Evolutionary conservation across 148 eudicot genomes (phyloP).

Genomic region (Heliosperma pusillum): DNA sequence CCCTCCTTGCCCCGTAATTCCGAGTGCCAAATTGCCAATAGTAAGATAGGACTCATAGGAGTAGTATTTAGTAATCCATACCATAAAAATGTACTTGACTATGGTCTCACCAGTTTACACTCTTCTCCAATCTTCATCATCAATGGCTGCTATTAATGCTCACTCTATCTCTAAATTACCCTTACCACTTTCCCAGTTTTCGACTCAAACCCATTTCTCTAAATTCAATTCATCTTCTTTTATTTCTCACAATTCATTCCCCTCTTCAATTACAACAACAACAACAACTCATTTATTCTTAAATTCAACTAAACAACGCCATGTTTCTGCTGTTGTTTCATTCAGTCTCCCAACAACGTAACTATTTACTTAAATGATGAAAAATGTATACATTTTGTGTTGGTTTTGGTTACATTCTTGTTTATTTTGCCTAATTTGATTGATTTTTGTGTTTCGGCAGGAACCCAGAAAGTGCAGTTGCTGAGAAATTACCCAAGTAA

Average conservation of each 20-base stretch:
- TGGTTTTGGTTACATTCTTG: background rate
- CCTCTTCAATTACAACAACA: slow-evolving; percentile 25
- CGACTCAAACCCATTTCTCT: slow-evolving; percentile 13
- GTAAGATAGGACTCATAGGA: too few species aligned
- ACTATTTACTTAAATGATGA: background rate
- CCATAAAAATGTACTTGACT: background rate
- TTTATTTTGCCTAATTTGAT: slow-evolving; percentile 10
- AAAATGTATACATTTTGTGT: background rate
- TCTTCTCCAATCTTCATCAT: slow-evolving; percentile 3
- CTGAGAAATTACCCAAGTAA: slow-evolving; percentile 61
- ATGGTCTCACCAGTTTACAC: background rate
- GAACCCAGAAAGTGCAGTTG: slow-evolving; percentile 41
- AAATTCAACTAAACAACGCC: slow-evolving; percentile 25
- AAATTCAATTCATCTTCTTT: slow-evolving; percentile 2
- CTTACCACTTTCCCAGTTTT: slow-evolving; percentile 7
- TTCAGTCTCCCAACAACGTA: slow-evolving; percentile 64
- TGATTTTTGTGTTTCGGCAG: slow-evolving; percentile 34
- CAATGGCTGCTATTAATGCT: slow-evolving; percentile 45
- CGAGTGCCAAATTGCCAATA: too few species aligned
- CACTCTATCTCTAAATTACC: slow-evolving; percentile 34
- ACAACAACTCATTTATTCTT: slow-evolving; percentile 16
- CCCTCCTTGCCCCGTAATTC: too few species aligned
- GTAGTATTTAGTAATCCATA: background rate
- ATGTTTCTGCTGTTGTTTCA: slow-evolving; percentile 33
- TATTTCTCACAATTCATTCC: slow-evolving; percentile 33